Base-by-base conservation (phyloP, 805 yeast species). In the Saccharomyces kudriavzevii region DNA sequence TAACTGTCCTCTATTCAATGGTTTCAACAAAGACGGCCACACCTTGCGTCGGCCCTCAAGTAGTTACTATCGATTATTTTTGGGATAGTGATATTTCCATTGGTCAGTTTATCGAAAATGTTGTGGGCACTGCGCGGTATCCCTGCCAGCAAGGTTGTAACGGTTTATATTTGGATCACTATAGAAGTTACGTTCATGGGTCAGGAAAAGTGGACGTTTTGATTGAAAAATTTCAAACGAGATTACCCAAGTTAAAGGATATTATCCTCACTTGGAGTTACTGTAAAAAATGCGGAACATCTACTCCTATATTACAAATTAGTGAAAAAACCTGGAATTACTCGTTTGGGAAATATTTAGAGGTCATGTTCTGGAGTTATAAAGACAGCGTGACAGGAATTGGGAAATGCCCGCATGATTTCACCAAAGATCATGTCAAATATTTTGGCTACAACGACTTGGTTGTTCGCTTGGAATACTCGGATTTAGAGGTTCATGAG, bases 341-440 rank as follows among this genome's bases (percentile, higher is more conserved):
- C 58, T 92, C 98, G 0, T 85, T 94, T 69, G 99, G 98, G 0
- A 95, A 95, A 65, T 94, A 87, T 65, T 73, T 94, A 25, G 98
- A 94, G 71, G 73, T 91, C 24, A 75, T 86, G 29, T 91, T 91
- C 65, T 89, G 96, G 87, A 80, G 86, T 52, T 70, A 74, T 35
- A 74, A 73, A 20, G 72, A 82, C 40, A 74, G 79, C 13, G 73
- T 82, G 53, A 74, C 82, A 5, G 85, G 83, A 2, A 70, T 78
- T 52, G 86, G 85, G 0, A 75, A 78, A 22, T 94, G 99, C 68
- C 70, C 76, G 0, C 97, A 92, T 69, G 89, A 90, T 65, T 83
- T 85, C 53, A 85, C 88, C 58, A 81, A 84, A 52, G 89, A 86
- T 56, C 96, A 91, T 65, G 81, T 85, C 22, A 82, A 91, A 58